Conservation (phyloP, 2,329 filamentous ascomycete genomes). For the Penicillium digitatum region DNA sequence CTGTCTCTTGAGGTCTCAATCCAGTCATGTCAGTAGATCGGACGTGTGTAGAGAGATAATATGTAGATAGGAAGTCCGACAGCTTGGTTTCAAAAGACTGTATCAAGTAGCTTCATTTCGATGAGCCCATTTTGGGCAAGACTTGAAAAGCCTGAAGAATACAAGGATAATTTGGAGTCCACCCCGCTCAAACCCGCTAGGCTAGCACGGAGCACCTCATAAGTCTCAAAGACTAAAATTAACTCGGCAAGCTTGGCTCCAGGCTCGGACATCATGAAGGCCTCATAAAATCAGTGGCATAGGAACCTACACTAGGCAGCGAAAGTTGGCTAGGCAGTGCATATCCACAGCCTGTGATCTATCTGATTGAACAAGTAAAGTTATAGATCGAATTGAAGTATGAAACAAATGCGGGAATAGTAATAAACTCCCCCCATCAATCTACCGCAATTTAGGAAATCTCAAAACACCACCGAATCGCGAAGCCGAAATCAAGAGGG, state of each 20-base stretch:
- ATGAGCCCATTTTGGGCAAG: neutral
- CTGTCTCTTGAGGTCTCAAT: constrained; percentile 9
- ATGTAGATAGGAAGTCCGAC: neutral
- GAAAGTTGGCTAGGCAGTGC: neutral
- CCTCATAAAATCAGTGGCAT: neutral
- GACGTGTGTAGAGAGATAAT: too few species aligned
- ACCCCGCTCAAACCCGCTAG: neutral
- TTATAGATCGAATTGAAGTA: neutral
- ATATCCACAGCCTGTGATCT: neutral
- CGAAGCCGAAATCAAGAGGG: constrained; percentile 1
- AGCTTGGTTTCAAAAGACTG: neutral
- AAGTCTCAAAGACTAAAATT: neutral
- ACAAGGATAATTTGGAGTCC: neutral
- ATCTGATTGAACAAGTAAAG: neutral
- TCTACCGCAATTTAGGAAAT: neutral
- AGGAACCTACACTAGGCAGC: too few species aligned
- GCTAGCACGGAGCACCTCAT: neutral
- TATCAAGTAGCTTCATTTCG: neutral
- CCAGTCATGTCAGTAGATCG: too few species aligned
- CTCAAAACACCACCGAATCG: constrained; percentile 16
- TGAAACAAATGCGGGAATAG: neutral
- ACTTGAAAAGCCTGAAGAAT: too few species aligned
- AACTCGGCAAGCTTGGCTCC: neutral
- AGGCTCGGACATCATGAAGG: neutral
- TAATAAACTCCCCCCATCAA: neutral